phyloP scores from a whole-genome alignment of 2,329 filamentous ascomycete genomes.

The Teratosphaeria epicoccoides region DNA sequence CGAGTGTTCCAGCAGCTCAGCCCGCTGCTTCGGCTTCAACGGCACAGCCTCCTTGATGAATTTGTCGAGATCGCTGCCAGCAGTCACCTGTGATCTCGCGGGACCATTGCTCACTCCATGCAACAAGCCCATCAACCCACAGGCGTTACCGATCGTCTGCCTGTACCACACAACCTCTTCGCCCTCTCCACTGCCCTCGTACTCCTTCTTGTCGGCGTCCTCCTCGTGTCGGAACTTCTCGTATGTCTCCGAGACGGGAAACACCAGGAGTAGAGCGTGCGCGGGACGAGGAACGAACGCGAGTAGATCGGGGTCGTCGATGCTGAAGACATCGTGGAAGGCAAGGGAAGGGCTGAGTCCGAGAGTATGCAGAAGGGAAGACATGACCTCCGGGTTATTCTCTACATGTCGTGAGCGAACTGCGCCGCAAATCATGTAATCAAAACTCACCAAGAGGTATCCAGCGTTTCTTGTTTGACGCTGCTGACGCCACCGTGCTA shows the following conservation, averaged over 20 bases:
- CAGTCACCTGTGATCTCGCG: slow-evolving; percentile 50
- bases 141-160: slow-evolving; percentile 90
- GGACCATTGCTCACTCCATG: slow-evolving; percentile 73
- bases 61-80: slow-evolving; percentile 48
- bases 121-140: slow-evolving; percentile 77
- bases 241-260: slow-evolving; percentile 51
- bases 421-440: neutral
- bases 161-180: slow-evolving; percentile 89
- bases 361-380: slow-evolving; percentile 38
- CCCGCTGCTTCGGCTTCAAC: slow-evolving; percentile 54
- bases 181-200: slow-evolving; percentile 52
- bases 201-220: slow-evolving; percentile 54
- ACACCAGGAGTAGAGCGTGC: slow-evolving; percentile 45
- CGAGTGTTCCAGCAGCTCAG: slow-evolving; percentile 66
- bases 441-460: slow-evolving; percentile 15
- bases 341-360: slow-evolving; percentile 37
- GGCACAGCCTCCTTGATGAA: slow-evolving; percentile 62
- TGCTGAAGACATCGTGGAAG: slow-evolving; percentile 46
- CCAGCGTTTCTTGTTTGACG: slow-evolving; percentile 15
- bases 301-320: slow-evolving; percentile 41
- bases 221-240: slow-evolving; percentile 65
- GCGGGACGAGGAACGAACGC: slow-evolving; percentile 42
- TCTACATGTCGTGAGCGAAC: slow-evolving; percentile 25
- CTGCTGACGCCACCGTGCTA: neutral
- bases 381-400: slow-evolving; percentile 48